These are phyloP conservation scores for Eucalyptus virginea DNA, from an alignment of 345 rosid species.

Conservation along the genomic window DNA sequence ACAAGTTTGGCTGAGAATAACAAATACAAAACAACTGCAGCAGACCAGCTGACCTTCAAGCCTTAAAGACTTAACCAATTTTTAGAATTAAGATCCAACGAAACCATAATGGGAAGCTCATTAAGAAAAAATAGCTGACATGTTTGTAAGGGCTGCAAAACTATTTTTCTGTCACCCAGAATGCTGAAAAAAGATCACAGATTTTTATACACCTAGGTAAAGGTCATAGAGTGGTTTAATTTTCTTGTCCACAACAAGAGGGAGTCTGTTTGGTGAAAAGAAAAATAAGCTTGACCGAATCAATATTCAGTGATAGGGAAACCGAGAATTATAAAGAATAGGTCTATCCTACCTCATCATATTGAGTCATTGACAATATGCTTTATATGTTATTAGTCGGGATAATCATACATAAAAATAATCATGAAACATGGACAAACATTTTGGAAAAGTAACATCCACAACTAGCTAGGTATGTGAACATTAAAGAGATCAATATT, in stretches of 20 bases:
- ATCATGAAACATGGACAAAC: background rate
- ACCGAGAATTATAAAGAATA: background rate
- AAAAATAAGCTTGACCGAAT: background rate
- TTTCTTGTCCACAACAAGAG: background rate
- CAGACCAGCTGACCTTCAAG: background rate
- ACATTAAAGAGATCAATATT: background rate
- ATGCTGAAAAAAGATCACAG: background rate
- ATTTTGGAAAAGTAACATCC: background rate
- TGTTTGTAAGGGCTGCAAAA: background rate
- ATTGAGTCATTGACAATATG: background rate
- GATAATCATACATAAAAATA: background rate
- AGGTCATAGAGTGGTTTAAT: background rate
- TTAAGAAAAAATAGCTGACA: background rate
- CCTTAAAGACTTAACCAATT: background rate
- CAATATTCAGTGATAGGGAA: background rate
- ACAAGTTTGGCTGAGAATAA: background rate
- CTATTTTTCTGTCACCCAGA: background rate
- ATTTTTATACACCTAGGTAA: background rate
- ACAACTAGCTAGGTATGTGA: background rate
- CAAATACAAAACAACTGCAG: background rate
- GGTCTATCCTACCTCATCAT: background rate
- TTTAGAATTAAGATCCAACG: background rate
- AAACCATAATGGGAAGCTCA: background rate
- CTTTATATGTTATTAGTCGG: background rate
- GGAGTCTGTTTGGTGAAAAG: background rate